These are phyloP conservation scores for Leptodermis oblonga DNA, from an alignment of 257 asterid species.

Conservation along the genomic window DNA sequence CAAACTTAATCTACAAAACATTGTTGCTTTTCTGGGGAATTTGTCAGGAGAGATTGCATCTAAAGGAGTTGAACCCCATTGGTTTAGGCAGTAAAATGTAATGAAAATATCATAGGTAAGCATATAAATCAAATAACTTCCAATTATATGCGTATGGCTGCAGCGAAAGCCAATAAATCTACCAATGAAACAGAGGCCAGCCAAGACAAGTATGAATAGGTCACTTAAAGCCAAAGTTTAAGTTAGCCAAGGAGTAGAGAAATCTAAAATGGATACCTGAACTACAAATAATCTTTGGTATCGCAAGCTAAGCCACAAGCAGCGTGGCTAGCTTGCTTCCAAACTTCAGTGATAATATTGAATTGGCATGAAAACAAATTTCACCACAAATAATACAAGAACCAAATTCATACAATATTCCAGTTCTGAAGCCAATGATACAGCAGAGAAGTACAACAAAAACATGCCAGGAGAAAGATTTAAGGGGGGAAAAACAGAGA, in stretches of 20 bases:
- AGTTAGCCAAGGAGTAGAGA: neutral
- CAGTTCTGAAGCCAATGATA: neutral
- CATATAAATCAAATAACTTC: neutral
- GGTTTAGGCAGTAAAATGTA: neutral
- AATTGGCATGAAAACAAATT: neutral
- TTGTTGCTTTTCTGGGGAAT: neutral
- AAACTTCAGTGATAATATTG: neutral
- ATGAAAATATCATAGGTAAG: neutral
- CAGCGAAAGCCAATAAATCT: neutral
- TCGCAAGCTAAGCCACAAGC: neutral
- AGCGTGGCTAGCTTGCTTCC: neutral
- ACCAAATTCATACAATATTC: neutral
- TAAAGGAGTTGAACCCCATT: slow-evolving; percentile 3
- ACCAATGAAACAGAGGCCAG: neutral
- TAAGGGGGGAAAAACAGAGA: too few species aligned
- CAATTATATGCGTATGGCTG: neutral
- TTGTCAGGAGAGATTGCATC: neutral
- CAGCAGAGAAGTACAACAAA: neutral
- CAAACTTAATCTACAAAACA: neutral
- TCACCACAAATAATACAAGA: neutral
- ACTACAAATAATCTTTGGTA: neutral
- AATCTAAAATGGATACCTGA: neutral
- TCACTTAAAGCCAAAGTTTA: neutral
- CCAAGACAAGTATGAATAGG: neutral
- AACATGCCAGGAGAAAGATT: too few species aligned